Evolutionary conservation across 2,329 filamentous ascomycete genomes (phyloP).

Genomic region (Ceratocystiopsis sp.): DNA sequence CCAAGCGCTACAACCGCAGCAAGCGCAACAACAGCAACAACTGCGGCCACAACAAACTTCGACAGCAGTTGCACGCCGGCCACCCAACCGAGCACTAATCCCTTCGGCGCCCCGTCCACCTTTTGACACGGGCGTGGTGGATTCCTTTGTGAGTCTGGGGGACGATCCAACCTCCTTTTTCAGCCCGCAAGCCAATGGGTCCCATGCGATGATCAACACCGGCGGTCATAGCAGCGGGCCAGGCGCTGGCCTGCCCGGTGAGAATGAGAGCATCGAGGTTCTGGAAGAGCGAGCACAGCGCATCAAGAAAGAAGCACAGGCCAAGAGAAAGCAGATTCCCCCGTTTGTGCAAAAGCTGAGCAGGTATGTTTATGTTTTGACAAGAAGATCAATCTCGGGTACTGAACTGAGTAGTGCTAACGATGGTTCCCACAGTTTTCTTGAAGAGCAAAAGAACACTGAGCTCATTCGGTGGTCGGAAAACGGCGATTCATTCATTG

Average conservation of each 20-base stretch:
- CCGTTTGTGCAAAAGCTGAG: constrained; percentile 96
- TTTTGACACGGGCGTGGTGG: constrained; percentile 21
- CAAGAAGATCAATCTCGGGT: not conserved
- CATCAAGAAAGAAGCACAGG: constrained; percentile 74
- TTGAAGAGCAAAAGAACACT: constrained; percentile 84
- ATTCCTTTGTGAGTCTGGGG: constrained; percentile 24
- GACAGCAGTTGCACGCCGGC: constrained; percentile 34
- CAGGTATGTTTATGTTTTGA: constrained; percentile 58
- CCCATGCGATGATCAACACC: not conserved
- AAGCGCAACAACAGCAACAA: constrained; percentile 9
- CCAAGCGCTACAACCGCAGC: constrained; percentile 12
- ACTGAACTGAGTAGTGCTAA: constrained; percentile 7
- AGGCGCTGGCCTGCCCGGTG: constrained; percentile 17
- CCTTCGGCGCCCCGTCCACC: constrained; percentile 21
- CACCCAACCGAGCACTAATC: constrained; percentile 33
- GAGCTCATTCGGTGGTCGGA: constrained; percentile 95
- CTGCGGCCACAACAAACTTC: constrained; percentile 14
- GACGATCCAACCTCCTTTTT: constrained; percentile 19
- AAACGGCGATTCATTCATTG: constrained; percentile 89
- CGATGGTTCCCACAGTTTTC: constrained; percentile 43
- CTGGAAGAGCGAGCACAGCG: constrained; percentile 64
- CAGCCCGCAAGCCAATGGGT: too few species aligned
- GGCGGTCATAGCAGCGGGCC: not conserved
- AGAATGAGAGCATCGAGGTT: constrained; percentile 58
- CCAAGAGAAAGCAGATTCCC: constrained; percentile 87